Percentiles rank a stretch among this genome's conserved stretches.
These are phyloP conservation scores for Papilionanthe hybrid DNA, from an alignment of 116 monocot species.

Conservation along the genomic window DNA sequence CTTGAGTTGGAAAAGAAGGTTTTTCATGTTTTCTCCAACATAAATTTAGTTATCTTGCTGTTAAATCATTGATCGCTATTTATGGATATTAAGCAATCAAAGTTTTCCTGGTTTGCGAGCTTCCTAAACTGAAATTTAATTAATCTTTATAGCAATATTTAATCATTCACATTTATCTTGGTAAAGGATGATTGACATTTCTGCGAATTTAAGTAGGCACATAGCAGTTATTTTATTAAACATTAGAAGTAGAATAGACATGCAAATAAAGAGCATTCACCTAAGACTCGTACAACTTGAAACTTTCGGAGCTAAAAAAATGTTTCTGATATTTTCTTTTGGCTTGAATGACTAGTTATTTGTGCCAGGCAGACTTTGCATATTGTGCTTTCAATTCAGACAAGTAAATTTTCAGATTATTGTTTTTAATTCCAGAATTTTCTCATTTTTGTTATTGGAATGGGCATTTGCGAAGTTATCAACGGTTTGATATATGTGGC, in stretches of 20 bases:
- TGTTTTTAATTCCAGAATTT: too few species aligned
- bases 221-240: not conserved
- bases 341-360: too few species aligned
- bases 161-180: not conserved
- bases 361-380: too few species aligned
- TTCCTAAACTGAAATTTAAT: not conserved
- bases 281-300: not conserved
- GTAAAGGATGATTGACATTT: not conserved
- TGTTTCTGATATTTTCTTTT: too few species aligned
- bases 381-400: too few species aligned
- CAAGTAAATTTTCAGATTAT: too few species aligned
- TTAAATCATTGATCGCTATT: not conserved
- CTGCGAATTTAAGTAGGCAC: not conserved
- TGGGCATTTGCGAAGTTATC: too few species aligned
- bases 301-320: too few species aligned
- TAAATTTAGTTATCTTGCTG: not conserved
- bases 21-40: not conserved
- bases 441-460: too few species aligned
- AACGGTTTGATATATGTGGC: too few species aligned
- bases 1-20: slow-evolving; percentile 91
- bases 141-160: not conserved
- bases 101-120: not conserved
- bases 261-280: not conserved
- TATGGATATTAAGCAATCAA: not conserved
- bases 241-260: not conserved